Evolutionary conservation across 192 early-diverging fungal genomes (phyloP).

Genomic region (Allomyces javanicus): DNA sequence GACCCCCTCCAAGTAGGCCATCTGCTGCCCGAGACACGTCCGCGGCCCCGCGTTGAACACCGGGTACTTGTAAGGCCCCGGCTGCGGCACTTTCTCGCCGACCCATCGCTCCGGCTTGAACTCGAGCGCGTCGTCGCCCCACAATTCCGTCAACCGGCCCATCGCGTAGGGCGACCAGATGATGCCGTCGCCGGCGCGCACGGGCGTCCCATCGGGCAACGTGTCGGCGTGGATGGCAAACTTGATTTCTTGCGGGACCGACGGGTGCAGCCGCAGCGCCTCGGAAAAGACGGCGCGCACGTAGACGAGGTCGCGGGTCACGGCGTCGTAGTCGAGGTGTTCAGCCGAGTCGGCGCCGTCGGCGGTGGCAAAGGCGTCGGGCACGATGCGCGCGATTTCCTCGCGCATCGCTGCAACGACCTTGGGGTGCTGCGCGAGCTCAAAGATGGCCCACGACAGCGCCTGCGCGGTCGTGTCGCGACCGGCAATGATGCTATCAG

Average conservation of each 20-base stretch:
- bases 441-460: slow-evolving; percentile 29
- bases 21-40: not conserved
- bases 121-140: slow-evolving; percentile 40
- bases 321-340: slow-evolving; percentile 6
- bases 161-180: slow-evolving; percentile 28
- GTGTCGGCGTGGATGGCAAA: slow-evolving; percentile 29
- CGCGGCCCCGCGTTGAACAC: slow-evolving; percentile 39
- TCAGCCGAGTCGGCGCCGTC: too few species aligned
- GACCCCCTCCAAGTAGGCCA: not conserved
- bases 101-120: slow-evolving; percentile 51
- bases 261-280: slow-evolving; percentile 41
- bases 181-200: slow-evolving; percentile 29
- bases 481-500: slow-evolving; percentile 8
- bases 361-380: not conserved
- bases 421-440: slow-evolving; percentile 18
- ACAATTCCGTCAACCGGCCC: slow-evolving; percentile 27
- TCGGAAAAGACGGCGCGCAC: slow-evolving; percentile 35
- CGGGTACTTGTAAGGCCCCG: slow-evolving; percentile 23
- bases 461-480: slow-evolving; percentile 39
- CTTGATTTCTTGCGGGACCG: slow-evolving; percentile 39
- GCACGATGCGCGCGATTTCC: not conserved
- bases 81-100: slow-evolving; percentile 5
- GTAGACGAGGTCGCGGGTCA: slow-evolving; percentile 26
- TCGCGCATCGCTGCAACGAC: slow-evolving; percentile 11
- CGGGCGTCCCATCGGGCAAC: slow-evolving; percentile 33